Conservation (phyloP, 2,329 filamentous ascomycete genomes). For the Fusarium sp. region DNA sequence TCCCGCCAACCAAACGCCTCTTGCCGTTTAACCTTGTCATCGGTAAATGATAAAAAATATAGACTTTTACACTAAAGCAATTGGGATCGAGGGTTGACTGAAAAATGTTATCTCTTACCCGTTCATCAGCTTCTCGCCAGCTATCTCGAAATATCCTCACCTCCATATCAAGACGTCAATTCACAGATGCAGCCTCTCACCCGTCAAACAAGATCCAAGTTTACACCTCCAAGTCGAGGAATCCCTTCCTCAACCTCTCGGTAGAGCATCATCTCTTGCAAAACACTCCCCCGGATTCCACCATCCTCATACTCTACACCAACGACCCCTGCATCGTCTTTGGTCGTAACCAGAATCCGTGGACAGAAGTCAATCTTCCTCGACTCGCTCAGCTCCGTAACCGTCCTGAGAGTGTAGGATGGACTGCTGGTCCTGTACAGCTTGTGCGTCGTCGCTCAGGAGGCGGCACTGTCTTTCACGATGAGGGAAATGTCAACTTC, state of each 20-base stretch:
- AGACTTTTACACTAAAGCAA: background rate
- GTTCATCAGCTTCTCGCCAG: slow-evolving; percentile 10
- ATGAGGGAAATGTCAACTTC: slow-evolving; percentile 92
- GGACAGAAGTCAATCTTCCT: slow-evolving; percentile 84
- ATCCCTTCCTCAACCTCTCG: slow-evolving; percentile 90
- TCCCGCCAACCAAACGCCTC: background rate
- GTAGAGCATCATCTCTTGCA: slow-evolving; percentile 91
- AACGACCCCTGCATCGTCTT: slow-evolving; percentile 90
- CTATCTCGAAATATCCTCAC: slow-evolving; percentile 17
- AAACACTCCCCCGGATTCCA: slow-evolving; percentile 73
- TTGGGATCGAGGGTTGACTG: background rate
- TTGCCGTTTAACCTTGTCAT: background rate
- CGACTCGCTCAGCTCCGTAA: slow-evolving; percentile 55
- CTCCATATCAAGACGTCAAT: slow-evolving; percentile 43
- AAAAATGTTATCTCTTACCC: slow-evolving; percentile 23
- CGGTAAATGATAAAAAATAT: background rate
- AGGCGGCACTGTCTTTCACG: slow-evolving; percentile 94
- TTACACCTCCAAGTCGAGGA: slow-evolving; percentile 71
- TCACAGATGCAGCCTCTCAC: slow-evolving; percentile 51
- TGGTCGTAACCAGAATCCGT: slow-evolving; percentile 97
- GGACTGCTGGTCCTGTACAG: slow-evolving; percentile 49
- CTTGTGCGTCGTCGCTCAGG: slow-evolving; percentile 87
- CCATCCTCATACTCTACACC: slow-evolving; percentile 84
- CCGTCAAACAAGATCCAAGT: slow-evolving; percentile 66
- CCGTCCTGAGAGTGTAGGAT: slow-evolving; percentile 35